phyloP scores from a whole-genome alignment of 78 protist genomes.

The Dictyostelium firmibasis region DNA sequence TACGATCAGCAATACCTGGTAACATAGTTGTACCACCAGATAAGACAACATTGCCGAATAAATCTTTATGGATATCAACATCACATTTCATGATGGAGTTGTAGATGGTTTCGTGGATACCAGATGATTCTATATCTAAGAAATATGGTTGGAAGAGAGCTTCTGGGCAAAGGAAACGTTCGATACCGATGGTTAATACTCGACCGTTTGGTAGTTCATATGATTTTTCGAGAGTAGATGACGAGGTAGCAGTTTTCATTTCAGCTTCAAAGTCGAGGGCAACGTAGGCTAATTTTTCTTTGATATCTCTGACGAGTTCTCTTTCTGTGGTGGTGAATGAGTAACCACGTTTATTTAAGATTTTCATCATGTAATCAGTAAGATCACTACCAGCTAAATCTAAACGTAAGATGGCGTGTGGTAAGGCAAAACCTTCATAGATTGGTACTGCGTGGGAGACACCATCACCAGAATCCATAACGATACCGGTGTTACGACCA shows the following conservation, averaged over 20 bases:
- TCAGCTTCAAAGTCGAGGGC: constrained; percentile 92
- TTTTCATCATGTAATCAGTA: constrained; percentile 94
- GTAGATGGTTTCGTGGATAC: constrained; percentile 90
- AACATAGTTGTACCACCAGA: constrained; percentile 97
- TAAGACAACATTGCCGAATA: constrained; percentile 94
- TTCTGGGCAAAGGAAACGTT: constrained; percentile 93
- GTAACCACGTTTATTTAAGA: constrained; percentile 95
- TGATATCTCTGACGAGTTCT: constrained; percentile 84
- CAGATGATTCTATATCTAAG: constrained; percentile 90
- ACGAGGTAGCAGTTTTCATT: constrained; percentile 83
- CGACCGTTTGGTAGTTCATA: constrained; percentile 93
- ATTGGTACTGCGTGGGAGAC: constrained; percentile 96
- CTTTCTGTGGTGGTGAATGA: constrained; percentile 92
- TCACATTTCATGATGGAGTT: constrained; percentile 92
- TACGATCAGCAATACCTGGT: constrained; percentile 93
- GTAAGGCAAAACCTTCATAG: constrained; percentile 89
- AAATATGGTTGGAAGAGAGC: constrained; percentile 91
- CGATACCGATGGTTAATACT: constrained; percentile 92
- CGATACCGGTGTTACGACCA: constrained; percentile 96
- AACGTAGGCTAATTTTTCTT: constrained; percentile 62
- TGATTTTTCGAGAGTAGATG: constrained; percentile 81
- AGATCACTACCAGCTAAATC: constrained; percentile 97
- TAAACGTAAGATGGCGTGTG: constrained; percentile 92
- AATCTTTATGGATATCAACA: constrained; percentile 93
- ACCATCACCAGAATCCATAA: constrained; percentile 98